Evolutionary conservation across 148 eudicot species (phyloP).

Genomic region (Dianthus caryophyllus): DNA sequence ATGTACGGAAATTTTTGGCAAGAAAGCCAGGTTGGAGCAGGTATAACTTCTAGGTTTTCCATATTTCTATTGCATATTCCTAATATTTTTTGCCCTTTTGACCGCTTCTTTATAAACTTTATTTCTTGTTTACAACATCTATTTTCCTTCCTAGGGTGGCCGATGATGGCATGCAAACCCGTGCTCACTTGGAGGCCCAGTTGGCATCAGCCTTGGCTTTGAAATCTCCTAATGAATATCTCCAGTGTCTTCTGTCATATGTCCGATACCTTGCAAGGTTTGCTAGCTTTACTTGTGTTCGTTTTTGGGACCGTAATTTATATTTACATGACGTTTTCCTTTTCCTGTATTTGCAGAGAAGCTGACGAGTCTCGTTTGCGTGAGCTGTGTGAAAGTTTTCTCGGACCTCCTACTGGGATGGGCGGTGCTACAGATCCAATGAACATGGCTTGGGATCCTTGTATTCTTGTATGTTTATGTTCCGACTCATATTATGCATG

Average conservation of each 20-base stretch:
- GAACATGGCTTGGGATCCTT: conserved; percentile 83
- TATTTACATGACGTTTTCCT: neutral
- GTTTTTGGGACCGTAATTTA: neutral
- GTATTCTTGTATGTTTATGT: conserved; percentile 52
- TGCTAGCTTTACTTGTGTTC: conserved; percentile 13
- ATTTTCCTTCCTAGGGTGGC: conserved; percentile 53
- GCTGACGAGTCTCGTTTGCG: conserved; percentile 88
- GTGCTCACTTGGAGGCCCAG: conserved; percentile 91
- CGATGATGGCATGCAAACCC: conserved; percentile 95
- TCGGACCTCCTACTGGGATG: conserved; percentile 97
- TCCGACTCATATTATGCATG: conserved; percentile 5
- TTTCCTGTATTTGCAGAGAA: conserved; percentile 44
- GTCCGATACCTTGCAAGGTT: conserved; percentile 86
- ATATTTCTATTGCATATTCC: neutral
- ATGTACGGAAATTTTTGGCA: conserved; percentile 82
- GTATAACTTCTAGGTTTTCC: conserved; percentile 28
- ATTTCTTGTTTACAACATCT: neutral
- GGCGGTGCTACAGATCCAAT: conserved; percentile 42
- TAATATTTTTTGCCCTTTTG: neutral
- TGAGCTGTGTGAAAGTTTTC: conserved; percentile 91
- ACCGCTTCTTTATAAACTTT: neutral
- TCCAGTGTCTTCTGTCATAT: conserved; percentile 86
- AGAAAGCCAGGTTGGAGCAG: conserved; percentile 98
- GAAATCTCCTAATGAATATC: conserved; percentile 83
- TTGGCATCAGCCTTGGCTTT: conserved; percentile 85